Evolutionary conservation across 768 basidiomycete species (phyloP), one percentile per base, ranked within the genome.

Genomic region (Galerina marginata): DNA sequence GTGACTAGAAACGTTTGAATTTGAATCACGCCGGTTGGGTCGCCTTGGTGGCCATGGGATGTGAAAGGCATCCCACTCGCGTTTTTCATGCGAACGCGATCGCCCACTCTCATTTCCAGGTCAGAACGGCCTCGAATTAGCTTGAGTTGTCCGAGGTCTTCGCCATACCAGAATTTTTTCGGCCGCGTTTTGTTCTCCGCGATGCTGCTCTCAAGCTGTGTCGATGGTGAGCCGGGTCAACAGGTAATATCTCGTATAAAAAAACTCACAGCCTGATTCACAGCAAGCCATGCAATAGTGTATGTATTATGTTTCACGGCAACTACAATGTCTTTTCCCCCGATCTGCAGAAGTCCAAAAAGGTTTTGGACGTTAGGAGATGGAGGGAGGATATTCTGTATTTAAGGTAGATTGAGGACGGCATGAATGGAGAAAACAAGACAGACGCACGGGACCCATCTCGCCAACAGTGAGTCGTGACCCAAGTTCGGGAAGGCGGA

Each of bases 281-380:
- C 77, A 16, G 93, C 95, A 4, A 95, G 79, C 95, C 95, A 96
- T 49, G 88, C 83, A 47, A 96, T 77, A 12, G 90, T 92, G 61
- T 94, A 84, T 42, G 91, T 88, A 14, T 86, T 90, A 59, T 92
- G 93, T 62, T 83, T 86, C 26, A 94, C 83, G 23, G 84, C 81
- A 38, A 95, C 77, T 29, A 94, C 89, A 1, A 86, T 88, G 59
- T 91, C 90, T 12, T 76, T 74, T 12, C 78, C 80, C 75, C 49
- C 77, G 72, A 62, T 74, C 79, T 51, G 81, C 46, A 85, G 76
- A 63, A 76, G 75, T 50, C 71, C 80, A 52, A 84, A 79, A n/a
- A 83, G 63, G 46, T 77, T 76, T 33, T 33, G 29, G 29, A 71
- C 76, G 43, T 70, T 74, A 60, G 77, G 68, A 5, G 85, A 77